Conservation (phyloP, 2,329 filamentous ascomycete species). For the Huntiella bhutanensis region DNA sequence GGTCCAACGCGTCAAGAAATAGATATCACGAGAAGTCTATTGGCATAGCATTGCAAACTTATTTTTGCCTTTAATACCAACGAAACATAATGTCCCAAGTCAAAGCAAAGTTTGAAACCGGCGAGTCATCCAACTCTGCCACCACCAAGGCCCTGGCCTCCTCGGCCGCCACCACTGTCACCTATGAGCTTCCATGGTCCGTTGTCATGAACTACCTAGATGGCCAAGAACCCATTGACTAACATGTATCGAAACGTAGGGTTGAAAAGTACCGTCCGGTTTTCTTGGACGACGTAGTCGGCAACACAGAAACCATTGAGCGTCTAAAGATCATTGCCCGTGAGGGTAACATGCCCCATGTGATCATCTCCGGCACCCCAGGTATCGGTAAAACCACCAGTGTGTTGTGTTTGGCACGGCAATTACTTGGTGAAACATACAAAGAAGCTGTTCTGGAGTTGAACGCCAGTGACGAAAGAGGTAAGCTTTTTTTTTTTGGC, state of each 20-base stretch:
- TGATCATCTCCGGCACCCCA: constrained; percentile 99
- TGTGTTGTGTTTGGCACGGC: constrained; percentile 77
- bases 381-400: constrained; percentile 98
- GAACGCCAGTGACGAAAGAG: constrained; percentile 90
- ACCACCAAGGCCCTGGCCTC: constrained; percentile 35
- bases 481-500: constrained; percentile 20
- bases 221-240: neutral
- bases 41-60: neutral
- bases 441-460: constrained; percentile 94
- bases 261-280: constrained; percentile 95
- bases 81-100: constrained; percentile 26
- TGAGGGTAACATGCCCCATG: constrained; percentile 97
- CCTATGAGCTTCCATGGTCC: constrained; percentile 67
- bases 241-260: constrained; percentile 32
- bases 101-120: constrained; percentile 28
- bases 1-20: constrained; percentile 4
- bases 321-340: constrained; percentile 94
- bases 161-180: constrained; percentile 29
- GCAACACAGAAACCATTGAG: constrained; percentile 94
- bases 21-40: neutral
- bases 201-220: constrained; percentile 10
- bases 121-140: constrained; percentile 42
- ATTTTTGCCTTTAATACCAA: neutral
- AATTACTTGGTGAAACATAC: constrained; percentile 80
- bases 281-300: constrained; percentile 90